Evolutionary conservation across 371 early-diverging fungal genomes (phyloP).

Genomic region (Apophysomyces variabilis): DNA sequence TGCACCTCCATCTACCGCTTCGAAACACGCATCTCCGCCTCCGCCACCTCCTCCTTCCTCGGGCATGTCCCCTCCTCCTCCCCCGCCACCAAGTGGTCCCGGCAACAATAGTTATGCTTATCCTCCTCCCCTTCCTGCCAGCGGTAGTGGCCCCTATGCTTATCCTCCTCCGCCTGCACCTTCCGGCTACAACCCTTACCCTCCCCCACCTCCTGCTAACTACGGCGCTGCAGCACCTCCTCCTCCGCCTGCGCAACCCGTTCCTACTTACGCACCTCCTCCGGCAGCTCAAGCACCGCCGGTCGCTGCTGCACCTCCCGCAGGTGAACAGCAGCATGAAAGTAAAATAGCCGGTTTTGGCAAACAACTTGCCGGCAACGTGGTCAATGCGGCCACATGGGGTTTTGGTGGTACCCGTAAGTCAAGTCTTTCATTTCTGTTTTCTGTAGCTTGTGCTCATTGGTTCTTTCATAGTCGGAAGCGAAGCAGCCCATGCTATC

Average conservation of each 20-base stretch:
- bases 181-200: constrained; percentile 13
- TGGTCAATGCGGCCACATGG: constrained; percentile 44
- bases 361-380: constrained; percentile 33
- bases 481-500: constrained; percentile 33
- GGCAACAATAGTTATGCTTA: constrained; percentile 12
- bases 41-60: constrained; percentile 16
- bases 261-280: constrained; percentile 3
- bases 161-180: constrained; percentile 16
- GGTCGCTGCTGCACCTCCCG: constrained; percentile 17
- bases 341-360: constrained; percentile 25
- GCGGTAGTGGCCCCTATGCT: constrained; percentile 1
- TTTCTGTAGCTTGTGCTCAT: constrained; percentile 3
- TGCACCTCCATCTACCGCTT: constrained; percentile 19
- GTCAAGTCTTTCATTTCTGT: constrained; percentile 7
- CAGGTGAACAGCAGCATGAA: constrained; percentile 21
- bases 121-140: constrained; percentile 20
- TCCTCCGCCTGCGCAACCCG: constrained; percentile 9
- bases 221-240: constrained; percentile 8
- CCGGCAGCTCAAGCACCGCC: constrained; percentile 20
- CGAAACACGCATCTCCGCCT: constrained; percentile 15
- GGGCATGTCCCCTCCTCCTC: constrained; percentile 8
- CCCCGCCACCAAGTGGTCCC: constrained; percentile 15
- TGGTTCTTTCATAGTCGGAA: constrained; percentile 30
- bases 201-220: constrained; percentile 16
- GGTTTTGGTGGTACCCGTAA: constrained; percentile 53